Evolutionary conservation across 768 basidiomycete species (phyloP).

Genomic region (Pseudohyphozyma bogoriensis): DNA sequence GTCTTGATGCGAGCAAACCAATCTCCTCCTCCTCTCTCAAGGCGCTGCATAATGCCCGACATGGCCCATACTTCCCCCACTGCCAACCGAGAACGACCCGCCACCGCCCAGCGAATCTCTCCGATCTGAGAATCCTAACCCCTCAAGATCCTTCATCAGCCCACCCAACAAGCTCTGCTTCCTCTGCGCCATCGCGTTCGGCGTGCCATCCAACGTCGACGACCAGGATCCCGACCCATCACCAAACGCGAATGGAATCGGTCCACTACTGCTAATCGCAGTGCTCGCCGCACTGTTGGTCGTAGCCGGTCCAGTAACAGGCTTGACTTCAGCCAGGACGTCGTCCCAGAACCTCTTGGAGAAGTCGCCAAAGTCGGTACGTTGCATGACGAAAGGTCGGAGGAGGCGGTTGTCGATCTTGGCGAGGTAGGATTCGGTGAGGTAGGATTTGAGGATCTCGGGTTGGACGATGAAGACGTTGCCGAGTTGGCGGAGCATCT

Average conservation of each 20-base stretch:
- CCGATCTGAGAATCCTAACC: conserved; percentile 10
- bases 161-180: conserved; percentile 15
- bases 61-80: neutral
- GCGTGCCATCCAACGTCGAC: neutral
- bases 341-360: conserved; percentile 28
- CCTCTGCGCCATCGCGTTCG: neutral
- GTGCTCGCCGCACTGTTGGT: no score
- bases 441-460: conserved; percentile 88
- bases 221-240: neutral
- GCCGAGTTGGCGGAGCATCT: conserved; percentile 93
- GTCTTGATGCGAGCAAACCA: no score
- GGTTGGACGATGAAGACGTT: conserved; percentile 94
- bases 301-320: neutral
- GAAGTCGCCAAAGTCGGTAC: conserved; percentile 62
- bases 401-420: conserved; percentile 77
- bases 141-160: conserved; percentile 24
- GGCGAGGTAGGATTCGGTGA: conserved; percentile 78
- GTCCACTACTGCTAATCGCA: no score
- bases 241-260: no score
- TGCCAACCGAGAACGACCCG: neutral
- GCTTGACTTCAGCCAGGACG: neutral
- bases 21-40: no score
- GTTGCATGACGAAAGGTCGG: conserved; percentile 78
- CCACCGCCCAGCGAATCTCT: neutral
- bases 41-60: no score